phyloP scores from a whole-genome alignment of 768 basidiomycete species.

The Leucogyrophana mollusca region DNA sequence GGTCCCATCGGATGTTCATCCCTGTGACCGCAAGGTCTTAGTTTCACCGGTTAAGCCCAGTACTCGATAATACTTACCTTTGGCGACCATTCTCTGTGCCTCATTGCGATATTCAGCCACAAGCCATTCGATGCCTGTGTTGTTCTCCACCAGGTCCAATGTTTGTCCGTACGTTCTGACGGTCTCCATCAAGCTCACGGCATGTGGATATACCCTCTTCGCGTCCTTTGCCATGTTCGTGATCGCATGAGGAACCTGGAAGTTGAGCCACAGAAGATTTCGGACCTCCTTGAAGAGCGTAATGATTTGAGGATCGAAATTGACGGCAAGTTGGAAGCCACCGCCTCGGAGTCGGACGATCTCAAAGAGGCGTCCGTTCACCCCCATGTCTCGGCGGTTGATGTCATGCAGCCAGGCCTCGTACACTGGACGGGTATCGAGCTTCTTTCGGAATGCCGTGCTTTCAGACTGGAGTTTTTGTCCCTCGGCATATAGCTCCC shows the following conservation, averaged over 20 bases:
- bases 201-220: conserved; percentile 96
- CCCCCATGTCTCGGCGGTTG: conserved; percentile 87
- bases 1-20: conserved; percentile 95
- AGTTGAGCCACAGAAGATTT: conserved; percentile 93
- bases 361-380: conserved; percentile 90
- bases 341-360: conserved; percentile 76
- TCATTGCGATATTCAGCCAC: conserved; percentile 94
- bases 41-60: background rate
- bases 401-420: conserved; percentile 98
- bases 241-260: conserved; percentile 92
- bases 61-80: conserved; percentile 52
- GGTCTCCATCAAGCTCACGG: conserved; percentile 97
- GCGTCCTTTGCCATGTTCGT: conserved; percentile 99
- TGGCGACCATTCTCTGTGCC: conserved; percentile 87
- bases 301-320: conserved; percentile 98
- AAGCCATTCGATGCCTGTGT: conserved; percentile 91
- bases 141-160: conserved; percentile 83
- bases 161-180: conserved; percentile 98
- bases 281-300: conserved; percentile 98
- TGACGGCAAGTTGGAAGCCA: conserved; percentile 86
- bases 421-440: conserved; percentile 91
- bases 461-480: conserved; percentile 95
- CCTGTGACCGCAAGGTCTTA: conserved; percentile 52
- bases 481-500: conserved; percentile 99
- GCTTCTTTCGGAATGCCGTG: conserved; percentile 89